Conservation (phyloP, 352 stramenopile genomes). For the Phytopythium litorale region DNA sequence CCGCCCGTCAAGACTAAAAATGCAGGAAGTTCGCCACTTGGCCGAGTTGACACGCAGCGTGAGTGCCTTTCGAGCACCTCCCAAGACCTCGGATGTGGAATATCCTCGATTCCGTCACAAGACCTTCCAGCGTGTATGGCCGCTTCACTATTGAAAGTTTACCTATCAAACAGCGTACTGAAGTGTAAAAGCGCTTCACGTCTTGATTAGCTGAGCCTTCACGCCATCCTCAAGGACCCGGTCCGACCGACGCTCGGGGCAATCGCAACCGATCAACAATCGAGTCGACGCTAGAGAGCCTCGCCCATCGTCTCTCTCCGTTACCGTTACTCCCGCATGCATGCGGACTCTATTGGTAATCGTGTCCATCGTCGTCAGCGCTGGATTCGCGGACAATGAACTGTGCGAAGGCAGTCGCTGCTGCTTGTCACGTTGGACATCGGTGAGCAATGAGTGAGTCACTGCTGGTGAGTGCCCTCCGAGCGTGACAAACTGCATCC, state of each 20-base stretch:
- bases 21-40: neutral
- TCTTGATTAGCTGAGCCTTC: conserved; percentile 10
- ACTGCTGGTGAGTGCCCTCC: too few species aligned
- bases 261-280: neutral
- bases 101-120: neutral
- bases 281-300: neutral
- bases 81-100: neutral
- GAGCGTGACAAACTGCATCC: neutral
- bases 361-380: neutral
- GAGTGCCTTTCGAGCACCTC: neutral
- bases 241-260: neutral
- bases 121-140: too few species aligned
- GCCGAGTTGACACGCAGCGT: neutral
- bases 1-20: neutral
- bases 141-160: neutral
- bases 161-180: conserved; percentile 2
- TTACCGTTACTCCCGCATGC: neutral
- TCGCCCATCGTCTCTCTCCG: neutral
- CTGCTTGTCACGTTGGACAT: neutral
- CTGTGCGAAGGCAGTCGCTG: neutral
- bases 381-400: neutral
- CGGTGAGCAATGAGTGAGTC: too few species aligned
- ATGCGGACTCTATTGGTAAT: too few species aligned
- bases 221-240: conserved; percentile 6
- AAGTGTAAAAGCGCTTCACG: neutral